Conservation (phyloP, 2,329 filamentous ascomycete species). For the Hymenoscyphus linearis region DNA sequence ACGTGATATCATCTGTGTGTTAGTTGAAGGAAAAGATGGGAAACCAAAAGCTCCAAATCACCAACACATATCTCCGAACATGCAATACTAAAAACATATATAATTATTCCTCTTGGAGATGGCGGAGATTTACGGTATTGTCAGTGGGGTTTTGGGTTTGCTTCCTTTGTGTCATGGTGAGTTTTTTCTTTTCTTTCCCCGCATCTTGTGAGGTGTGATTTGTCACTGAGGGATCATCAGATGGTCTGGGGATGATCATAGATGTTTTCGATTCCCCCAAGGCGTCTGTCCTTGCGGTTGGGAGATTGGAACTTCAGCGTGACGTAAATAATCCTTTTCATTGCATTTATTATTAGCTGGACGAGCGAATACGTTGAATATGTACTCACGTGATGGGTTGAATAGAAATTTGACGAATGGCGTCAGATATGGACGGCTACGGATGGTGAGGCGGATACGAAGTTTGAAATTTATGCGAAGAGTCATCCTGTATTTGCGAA, state of each 20-base stretch:
- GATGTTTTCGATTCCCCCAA: conserved; percentile 21
- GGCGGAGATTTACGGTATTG: conserved; percentile 23
- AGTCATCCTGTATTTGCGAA: conserved; percentile 17
- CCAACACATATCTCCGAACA: conserved; percentile 1
- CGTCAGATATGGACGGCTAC: conserved; percentile 25
- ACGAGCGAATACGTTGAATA: background rate
- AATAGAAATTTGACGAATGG: conserved; percentile 25
- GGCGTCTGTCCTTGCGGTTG: conserved; percentile 19
- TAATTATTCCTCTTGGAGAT: background rate
- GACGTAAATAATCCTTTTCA: conserved; percentile 17
- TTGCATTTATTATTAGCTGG: background rate
- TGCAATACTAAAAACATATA: background rate
- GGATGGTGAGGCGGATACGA: conserved; percentile 20
- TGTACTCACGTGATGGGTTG: conserved; percentile 15
- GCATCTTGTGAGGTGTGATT: background rate
- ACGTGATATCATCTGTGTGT: conserved; percentile 1
- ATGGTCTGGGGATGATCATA: conserved; percentile 24
- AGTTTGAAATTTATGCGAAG: conserved; percentile 24
- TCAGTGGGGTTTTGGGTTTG: conserved; percentile 22
- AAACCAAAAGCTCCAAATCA: background rate
- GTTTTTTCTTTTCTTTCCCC: too few species aligned
- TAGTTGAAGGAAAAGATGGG: conserved; percentile 3
- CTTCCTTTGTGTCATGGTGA: conserved; percentile 25
- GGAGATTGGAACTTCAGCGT: conserved; percentile 23
- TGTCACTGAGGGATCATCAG: conserved; percentile 10